Base-by-base conservation (phyloP, 1,284 basidiomycete genomes). In the Microbotryum intermedium region DNA sequence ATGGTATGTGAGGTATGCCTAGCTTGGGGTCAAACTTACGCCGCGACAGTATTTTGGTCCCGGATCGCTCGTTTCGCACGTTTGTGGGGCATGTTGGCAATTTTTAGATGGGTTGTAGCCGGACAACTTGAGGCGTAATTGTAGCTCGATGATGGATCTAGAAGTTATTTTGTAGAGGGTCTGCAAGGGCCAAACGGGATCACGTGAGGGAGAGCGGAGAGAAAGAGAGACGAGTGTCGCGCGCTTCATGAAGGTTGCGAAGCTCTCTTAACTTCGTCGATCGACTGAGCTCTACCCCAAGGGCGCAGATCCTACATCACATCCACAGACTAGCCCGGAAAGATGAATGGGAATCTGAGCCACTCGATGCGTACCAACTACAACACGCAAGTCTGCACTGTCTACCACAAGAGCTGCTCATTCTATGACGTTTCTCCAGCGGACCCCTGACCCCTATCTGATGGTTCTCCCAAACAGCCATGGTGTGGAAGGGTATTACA, bases 351-450 rank as follows among this genome's bases (percentile, higher is more conserved):
- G 18, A 84, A 81, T 63, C 73, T 84, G 42, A 81, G 79, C 21
- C 74, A 76, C 58, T 84, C 84, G 4, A 87, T 87, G 85, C 76
- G 84, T 21, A 77, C 81, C 53, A 86, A 87, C 70, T 86, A 86
- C 66, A 77, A 76, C 29, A 78, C 82, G 57, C 39, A 26, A 48
- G 48, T 46, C 26, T 0, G 9, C 21, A 25, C 29, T 8, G 20
- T 2, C n/a, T 44, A 11, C 11, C 16, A 28, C 34, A 4, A 4
- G 26, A 25, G 20, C 25, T 26, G 16, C 8, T 1, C 25, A 8
- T 28, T 28, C 10, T 46, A 46, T n/a, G n/a, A n/a, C n/a, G n/a
- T n/a, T n/a, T n/a, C n/a, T n/a, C n/a, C n/a, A n/a, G 11, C 34
- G 11, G 34, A 39, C 34, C 11, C 16, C 13, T 16, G 34, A 4